Base-by-base conservation (phyloP, 2,329 filamentous ascomycete genomes). In the Gyromitra esculenta region DNA sequence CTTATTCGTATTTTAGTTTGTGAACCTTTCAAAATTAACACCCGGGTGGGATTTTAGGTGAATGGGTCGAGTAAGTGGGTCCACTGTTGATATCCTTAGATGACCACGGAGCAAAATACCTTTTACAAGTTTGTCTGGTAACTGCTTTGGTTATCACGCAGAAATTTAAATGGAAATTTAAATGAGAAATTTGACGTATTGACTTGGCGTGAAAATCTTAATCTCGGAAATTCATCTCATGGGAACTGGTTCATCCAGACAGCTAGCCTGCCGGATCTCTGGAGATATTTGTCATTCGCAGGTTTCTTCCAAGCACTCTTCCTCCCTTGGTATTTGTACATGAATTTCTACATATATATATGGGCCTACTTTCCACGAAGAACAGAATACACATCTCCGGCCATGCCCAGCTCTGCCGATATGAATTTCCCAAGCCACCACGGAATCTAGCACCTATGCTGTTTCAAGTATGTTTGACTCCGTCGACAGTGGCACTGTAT, bases 401-500 rank as follows among this genome's bases (percentile, higher is more conserved):
- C 52, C 13, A 39, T 57, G 5, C 57, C 15, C 39, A 43, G 5
- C 48, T 39, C 21, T 52, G 41, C 15, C 18, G 7, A 21, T 37
- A 21, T 50, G n/a, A 43, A 31, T 8, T 37, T 41, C 21, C 43
- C 21, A 25, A 41, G 13, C 35, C 56, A 35, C 43, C 70, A 37
- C 39, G 64, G 13, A 43, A 25, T 69, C 62, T 18, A 5, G 15
- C 18, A 15, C 25, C 45, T 50, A 6, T 7, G 25, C 31, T 39
- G 18, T 39, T 25, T 25, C 68, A 1, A 9, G 18, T 25, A 9
- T n/a, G 35, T 13, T 3, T 18, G 50, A 25, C 4, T 11, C 25
- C 18, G 54, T 63, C 21, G 31, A 18, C 45, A 43, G 56, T 31
- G 69, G 69, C 45, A 50, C 75, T 41, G 75, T 77, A 73, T 77